Conservation (phyloP, 202 grass and related monocot genomes). For the Tripidium arundinaceum region DNA sequence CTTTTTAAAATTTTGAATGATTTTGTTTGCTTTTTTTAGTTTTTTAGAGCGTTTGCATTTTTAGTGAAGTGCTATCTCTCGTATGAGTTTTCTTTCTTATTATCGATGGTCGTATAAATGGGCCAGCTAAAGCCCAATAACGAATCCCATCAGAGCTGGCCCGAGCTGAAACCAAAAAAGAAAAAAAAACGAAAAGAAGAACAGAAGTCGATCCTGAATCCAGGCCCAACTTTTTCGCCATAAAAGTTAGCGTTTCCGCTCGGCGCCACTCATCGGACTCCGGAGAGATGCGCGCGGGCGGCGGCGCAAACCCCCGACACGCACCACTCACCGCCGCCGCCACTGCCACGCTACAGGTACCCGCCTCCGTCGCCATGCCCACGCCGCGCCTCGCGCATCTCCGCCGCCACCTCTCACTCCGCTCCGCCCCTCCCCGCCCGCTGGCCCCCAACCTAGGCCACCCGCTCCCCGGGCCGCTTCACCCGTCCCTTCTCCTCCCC, state of each 20-base stretch:
- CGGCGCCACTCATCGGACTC: constrained; percentile 16
- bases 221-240: background rate
- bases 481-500: background rate
- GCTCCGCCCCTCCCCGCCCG: constrained; percentile 2
- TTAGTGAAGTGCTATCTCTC: no score
- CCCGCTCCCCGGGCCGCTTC: background rate
- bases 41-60: no score
- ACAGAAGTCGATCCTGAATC: background rate
- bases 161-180: no score
- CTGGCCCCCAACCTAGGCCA: background rate
- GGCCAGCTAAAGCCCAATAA: background rate
- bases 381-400: constrained; percentile 27
- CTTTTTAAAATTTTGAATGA: no score
- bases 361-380: constrained; percentile 32
- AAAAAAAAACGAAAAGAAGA: no score
- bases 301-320: constrained; percentile 33
- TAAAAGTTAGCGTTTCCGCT: constrained; percentile 11
- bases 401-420: constrained; percentile 25
- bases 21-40: no score
- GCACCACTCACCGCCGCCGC: constrained; percentile 12
- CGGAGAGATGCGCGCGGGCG: constrained; percentile 42
- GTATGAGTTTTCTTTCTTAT: background rate
- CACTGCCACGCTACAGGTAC: constrained; percentile 1
- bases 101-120: background rate
- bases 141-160: background rate